Evolutionary conservation across 129 eudicot genomes (phyloP), one percentile per base, ranked within the genome.

Genomic region (Tagetes erecta): DNA sequence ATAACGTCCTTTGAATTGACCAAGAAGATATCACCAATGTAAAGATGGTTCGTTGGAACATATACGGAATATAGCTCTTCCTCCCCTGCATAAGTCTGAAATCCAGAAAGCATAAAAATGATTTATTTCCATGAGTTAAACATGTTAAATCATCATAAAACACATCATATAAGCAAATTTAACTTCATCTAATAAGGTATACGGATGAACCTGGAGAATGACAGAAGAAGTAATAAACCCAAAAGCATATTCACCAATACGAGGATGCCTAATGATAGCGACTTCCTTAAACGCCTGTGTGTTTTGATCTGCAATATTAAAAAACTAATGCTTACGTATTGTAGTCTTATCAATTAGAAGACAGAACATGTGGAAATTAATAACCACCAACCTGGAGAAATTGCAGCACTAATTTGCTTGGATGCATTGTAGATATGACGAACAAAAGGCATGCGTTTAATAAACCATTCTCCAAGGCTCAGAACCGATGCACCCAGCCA

Each of bases 251-350:
- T 92, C 97, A 68, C 96, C 97, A 42, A 89, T 81, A 56, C 97
- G 97, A 5, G 97, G 97, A 89, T 92, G 97, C 84, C 91, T 84
- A 55, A 90, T 90, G 73, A 90, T 87, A 70, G 96, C 96, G 6
- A 90, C 96, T 85, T 90, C 96, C 81, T 90, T 85, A 49, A 90
- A 90, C 8, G 96, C 96, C 68, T 90, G 93, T 0, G 96, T 20
- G 84, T 90, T 90, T 41, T 90, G 96, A 82, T 90, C 96, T 90
- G 93, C 68, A 63, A 44, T 27, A 53, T 33, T 62, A 14, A 5
- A 78, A 45, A n/a, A 5, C 6, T 0, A 30, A 11, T 0, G 37
- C 45, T 78, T 47, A 70, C 30, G 7, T 30, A 37, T 35, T 8
- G 30, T 60, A 46, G 3, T 6, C 58, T 27, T 8, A 49, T 51